A percentile compares a stretch with the other conserved stretches of the same genome.
These are phyloP conservation scores for Linnemannia exigua DNA, from an alignment of 192 early-diverging fungal genomes.

Conservation along the genomic window DNA sequence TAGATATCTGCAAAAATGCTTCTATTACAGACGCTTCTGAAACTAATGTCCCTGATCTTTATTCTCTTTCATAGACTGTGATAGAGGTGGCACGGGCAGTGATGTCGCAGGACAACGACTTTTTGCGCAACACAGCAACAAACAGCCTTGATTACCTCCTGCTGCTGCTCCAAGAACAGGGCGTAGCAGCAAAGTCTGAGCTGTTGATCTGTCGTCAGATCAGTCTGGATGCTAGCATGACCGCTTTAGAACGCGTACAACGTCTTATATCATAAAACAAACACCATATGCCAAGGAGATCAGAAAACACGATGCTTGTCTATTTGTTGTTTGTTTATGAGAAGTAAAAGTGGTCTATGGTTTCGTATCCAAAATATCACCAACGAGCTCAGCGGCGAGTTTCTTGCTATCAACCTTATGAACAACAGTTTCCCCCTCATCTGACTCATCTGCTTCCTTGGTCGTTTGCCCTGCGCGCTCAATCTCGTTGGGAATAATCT, in stretches of 20 bases:
- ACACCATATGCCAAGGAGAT: neutral
- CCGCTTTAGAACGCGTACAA: constrained; percentile 9
- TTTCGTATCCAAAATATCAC: neutral
- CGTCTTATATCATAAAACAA: constrained; percentile 18
- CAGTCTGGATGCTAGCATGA: neutral
- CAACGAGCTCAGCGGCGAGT: neutral
- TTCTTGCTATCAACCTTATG: neutral
- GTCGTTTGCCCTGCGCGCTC: constrained; percentile 15
- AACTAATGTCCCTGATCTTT: neutral
- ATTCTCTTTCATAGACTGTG: constrained; percentile 8
- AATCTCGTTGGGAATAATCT: constrained; percentile 35
- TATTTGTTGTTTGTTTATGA: neutral
- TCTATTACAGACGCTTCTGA: neutral
- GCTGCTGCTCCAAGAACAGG: constrained; percentile 12
- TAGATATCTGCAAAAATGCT: neutral
- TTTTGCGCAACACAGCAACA: constrained; percentile 18
- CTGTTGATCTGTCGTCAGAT: constrained; percentile 12
- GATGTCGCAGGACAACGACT: constrained; percentile 50
- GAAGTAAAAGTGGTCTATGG: neutral
- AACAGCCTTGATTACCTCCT: constrained; percentile 26
- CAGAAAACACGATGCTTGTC: neutral
- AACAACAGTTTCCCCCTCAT: neutral
- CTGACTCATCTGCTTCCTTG: neutral
- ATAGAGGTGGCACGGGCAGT: constrained; percentile 29
- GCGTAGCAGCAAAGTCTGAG: neutral